Evolutionary conservation across 345 rosid species (phyloP), one percentile per base, ranked within the genome.

Genomic region (Salix arbutifolia): DNA sequence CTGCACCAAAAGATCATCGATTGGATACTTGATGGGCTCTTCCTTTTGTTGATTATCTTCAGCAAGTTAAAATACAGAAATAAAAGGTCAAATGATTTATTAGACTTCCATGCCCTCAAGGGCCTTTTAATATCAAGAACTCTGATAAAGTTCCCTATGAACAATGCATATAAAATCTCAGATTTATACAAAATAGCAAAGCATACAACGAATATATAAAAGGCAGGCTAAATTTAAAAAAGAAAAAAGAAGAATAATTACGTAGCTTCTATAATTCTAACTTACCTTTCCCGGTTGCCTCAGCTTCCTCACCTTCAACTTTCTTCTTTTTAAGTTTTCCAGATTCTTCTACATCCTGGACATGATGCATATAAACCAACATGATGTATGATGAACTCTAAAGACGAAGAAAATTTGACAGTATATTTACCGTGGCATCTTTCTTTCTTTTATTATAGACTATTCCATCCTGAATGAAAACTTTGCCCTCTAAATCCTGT

Each of bases 1-100:
- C 83, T 84, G 86, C 84, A 96, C 91, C 82, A 93, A 76, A 72
- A 87, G 88, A 80, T 96, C 99, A 71, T 93, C 99, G 76, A 96
- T 89, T 74, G 99, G 99, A 87, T 93, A 96, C 76, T 77, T 92
- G 84, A 89, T 83, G 46, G 83, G 80, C 73, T 90, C 89, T 38
- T 71, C 87, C 76, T 72, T 69, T 37, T 73, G 72, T 72, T 70
- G 84, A 65, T 79, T 76, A 67, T 81, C 82, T 79, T 85, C 99
- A 90, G 86, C 78, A 83, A 82, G 80, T 67, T 80, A 73, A 84
- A 70, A 66, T 23, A 70, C 31, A 72, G 77, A 11, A 65, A 48
- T 16, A 61, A 66, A 56, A 71, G 53, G 61, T 18, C 60, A 56
- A 72, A 48, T 30, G 56, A 62, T 33, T 44, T 19, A 61, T 25